Base-by-base conservation (phyloP, 164 flowering plant genomes). In the Litsea cubeba region DNA sequence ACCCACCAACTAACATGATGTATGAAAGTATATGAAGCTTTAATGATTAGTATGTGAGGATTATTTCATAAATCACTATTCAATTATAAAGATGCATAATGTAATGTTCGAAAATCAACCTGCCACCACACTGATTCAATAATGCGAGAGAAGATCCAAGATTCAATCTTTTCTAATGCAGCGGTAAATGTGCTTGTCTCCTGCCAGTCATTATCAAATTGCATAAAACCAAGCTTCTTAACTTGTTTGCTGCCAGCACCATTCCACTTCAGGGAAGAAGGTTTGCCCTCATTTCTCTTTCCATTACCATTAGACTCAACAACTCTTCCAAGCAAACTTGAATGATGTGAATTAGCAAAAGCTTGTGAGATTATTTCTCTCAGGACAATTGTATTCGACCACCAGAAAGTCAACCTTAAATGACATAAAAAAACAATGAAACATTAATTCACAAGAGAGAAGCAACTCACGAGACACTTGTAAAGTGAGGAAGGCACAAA, bases 71-170 rank as follows among this genome's bases (percentile, higher is more conserved):
- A 40, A 40, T 40, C 46, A 40, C 46, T 6, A 40, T 40, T 40
- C 46, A 40, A 40, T 40, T 40, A 40, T 1, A 40, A 40, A 40
- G 46, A 5, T 8, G 11, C 46, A 40, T 40, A 40, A 40, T 40
- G 11, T 40, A 40, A 40, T 8, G 46, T 40, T 40, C 2, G 11
- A 40, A 40, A 40, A 40, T 40, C 69, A 83, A 96, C 99, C 98
- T 96, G 98, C 98, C 99, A 94, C 99, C 99, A 96, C 25, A 96
- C 91, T 26, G 98, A 96, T 76, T 96, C 99, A 62, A 94, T 97
- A 35, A 91, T 83, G 68, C 99, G 84, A 24, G 94, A 94, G 81
- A 96, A 96, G 40, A 96, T 92, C 99, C 98, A 94, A 8, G 92
- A 83, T 80, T 96, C 98, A 50, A 92, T 87, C 85, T 86, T 92